Base-by-base conservation (phyloP, 1,284 basidiomycete species). In the Moesziomyces globuligerus region DNA sequence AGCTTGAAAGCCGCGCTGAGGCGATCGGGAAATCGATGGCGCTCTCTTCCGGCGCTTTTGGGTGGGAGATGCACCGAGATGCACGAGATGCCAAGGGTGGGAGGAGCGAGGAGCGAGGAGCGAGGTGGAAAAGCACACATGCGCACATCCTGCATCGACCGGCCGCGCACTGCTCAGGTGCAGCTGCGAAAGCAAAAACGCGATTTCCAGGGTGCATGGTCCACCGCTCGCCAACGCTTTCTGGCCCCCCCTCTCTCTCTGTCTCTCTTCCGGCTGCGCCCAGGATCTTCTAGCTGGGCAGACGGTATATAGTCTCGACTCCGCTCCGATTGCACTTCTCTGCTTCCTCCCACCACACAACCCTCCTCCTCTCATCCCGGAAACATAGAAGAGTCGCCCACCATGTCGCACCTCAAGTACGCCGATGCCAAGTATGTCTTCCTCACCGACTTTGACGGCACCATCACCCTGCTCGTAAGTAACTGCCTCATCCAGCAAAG, bases 361-460 rank as follows among this genome's bases (percentile, higher is more conserved):
- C 46, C 40, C 25, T 3, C 25, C 49, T 25, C 13, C 21, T 24
- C 26, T 37, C 48, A 24, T 25, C 25, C 25, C 24, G 21, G n/a
- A n/a, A n/a, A n/a, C n/a, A 18, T 46, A 28, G 26, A 21, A 42
- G 25, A 26, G n/a, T 28, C 38, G 38, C 57, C n/a, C 40, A 48
- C 23, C 42, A 74, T 71, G 67, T 71, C 72, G 54, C 61, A 71
- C 48, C 72, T 71, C 67, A 79, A 81, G 71, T 80, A 80, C 67
- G 60, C 59, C 32, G 76, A 81, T 52, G 71, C 72, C 54, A 76
- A 77, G 60, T 75, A 74, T 44, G 73, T 81, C 45, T 80, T 81
- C 69, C 72, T 81, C 26, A 81, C 79, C 37, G 80, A 81, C 51
- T 81, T 81, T 44, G 80, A 80, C 54, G 79, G 75, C 54, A 80